Evolutionary conservation across 192 early-diverging fungal genomes (phyloP).

Genomic region (Coemansia sp.): DNA sequence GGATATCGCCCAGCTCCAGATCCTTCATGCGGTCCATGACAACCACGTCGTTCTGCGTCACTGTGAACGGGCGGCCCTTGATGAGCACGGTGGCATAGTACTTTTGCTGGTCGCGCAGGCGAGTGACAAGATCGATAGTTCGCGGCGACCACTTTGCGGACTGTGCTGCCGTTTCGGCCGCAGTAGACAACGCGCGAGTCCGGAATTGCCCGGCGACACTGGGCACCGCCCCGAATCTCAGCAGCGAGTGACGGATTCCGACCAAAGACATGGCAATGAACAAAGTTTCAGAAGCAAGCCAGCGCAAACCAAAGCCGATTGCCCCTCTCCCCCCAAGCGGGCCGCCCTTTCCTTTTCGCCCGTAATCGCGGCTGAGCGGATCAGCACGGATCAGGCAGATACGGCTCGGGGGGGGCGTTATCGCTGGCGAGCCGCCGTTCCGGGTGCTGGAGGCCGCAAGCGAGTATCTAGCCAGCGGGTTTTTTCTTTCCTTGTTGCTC

Average conservation of each 20-base stretch:
- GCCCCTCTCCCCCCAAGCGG: too few species aligned
- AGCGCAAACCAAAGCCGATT: too few species aligned
- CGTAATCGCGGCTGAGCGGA: too few species aligned
- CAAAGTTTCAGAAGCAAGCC: too few species aligned
- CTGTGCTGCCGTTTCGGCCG: not conserved
- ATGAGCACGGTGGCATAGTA: constrained; percentile 88
- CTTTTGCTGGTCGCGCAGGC: constrained; percentile 59
- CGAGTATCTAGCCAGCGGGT: too few species aligned
- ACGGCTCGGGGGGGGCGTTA: too few species aligned
- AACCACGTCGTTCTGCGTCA: constrained; percentile 84
- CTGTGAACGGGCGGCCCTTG: constrained; percentile 78
- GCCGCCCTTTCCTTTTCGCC: too few species aligned
- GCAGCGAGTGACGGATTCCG: not conserved
- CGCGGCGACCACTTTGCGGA: constrained; percentile 24
- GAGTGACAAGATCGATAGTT: constrained; percentile 24
- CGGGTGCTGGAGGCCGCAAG: too few species aligned
- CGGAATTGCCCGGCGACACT: not conserved
- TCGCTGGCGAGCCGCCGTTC: too few species aligned
- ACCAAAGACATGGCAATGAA: constrained; percentile 4
- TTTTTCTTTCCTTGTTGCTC: not conserved
- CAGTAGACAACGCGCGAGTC: not conserved
- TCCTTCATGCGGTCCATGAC: constrained; percentile 78
- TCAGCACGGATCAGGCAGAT: too few species aligned
- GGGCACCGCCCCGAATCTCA: not conserved
- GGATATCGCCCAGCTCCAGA: constrained; percentile 78